Conservation (phyloP, 371 early-diverging fungal genomes). For the Smittium culicis region DNA sequence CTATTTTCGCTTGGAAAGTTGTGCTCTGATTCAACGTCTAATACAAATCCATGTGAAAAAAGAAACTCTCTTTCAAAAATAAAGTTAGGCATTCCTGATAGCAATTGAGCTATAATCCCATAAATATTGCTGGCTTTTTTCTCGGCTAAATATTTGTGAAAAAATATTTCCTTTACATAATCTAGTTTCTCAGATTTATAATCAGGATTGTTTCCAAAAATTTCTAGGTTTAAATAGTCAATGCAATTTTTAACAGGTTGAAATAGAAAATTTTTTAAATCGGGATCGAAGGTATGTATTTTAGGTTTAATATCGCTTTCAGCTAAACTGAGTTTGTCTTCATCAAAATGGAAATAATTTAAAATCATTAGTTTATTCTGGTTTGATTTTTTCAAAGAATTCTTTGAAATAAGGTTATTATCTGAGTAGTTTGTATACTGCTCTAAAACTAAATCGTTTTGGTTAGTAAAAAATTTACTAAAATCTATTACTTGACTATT, state of each 20-base stretch:
- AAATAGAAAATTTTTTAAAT: not conserved
- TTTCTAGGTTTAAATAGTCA: not conserved
- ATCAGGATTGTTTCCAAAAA: not conserved
- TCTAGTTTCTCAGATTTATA: not conserved
- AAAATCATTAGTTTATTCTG: not conserved
- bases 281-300: not conserved
- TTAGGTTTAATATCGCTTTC: not conserved
- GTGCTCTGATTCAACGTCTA: slow-evolving; percentile 85
- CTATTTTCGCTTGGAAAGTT: slow-evolving; percentile 37
- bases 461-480: not conserved
- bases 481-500: not conserved
- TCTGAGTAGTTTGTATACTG: not conserved
- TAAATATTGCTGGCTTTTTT: not conserved
- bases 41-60: slow-evolving; percentile 65
- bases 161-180: not conserved
- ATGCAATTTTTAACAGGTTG: not conserved
- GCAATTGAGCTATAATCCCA: slow-evolving; percentile 13
- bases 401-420: not conserved
- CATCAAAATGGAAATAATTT: not conserved
- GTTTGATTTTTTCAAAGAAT: not conserved
- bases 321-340: not conserved
- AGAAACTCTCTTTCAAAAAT: slow-evolving; percentile 73
- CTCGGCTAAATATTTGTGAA: not conserved
- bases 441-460: not conserved
- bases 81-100: slow-evolving; percentile 46